Base-by-base conservation (phyloP, 2,329 filamentous ascomycete genomes). In the Cordyceps tenuipes region DNA sequence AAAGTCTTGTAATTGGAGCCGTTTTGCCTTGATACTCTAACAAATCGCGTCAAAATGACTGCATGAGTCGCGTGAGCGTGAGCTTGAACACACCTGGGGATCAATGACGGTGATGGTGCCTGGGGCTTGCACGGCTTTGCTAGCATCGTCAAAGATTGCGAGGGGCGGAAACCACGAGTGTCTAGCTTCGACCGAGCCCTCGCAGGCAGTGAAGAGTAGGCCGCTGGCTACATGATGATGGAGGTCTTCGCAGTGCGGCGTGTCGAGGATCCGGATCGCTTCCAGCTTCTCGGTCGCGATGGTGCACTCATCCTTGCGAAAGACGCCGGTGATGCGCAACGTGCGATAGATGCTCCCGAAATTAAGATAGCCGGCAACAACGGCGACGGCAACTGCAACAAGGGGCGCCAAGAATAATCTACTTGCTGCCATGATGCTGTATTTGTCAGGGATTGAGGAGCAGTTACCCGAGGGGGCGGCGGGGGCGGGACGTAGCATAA, bases 241-340 rank as follows among this genome's bases (percentile, higher is more conserved):
- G 3, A 87, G 52, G 62, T 87, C 84, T 64, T 87, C 84, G 65
- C 83, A 86, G 17, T 82, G 74, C 3, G 74, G 67, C 0, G 83
- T 85, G 62, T 82, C 78, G 0, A 75, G 68, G 10, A 86, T 80
- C 10, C 66, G 62, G 6, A 75, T 64, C 1, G 81, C 66, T 23
- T 74, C 71, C 4, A 70, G 62, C 3, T 59, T 52, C 5, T 61
- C 31, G 5, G n/a, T 31, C 17, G 39, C 34, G 10, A 54, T 62
- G 50, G 44, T 55, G 44, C 31, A 44, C 21, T 31, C 36, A 15
- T 56, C 51, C 7, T 17, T 39, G 26, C 56, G 44, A 10, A 62
- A 26, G 13, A 62, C 39, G 21, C 60, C 60, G 5, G 41, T n/a
- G 51, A 62, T 49, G 43, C 23, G 39, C 36, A 59, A 7, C 17